phyloP scores from a whole-genome alignment of 1,139 yeast species.

The Candida pseudoviswanathii region DNA sequence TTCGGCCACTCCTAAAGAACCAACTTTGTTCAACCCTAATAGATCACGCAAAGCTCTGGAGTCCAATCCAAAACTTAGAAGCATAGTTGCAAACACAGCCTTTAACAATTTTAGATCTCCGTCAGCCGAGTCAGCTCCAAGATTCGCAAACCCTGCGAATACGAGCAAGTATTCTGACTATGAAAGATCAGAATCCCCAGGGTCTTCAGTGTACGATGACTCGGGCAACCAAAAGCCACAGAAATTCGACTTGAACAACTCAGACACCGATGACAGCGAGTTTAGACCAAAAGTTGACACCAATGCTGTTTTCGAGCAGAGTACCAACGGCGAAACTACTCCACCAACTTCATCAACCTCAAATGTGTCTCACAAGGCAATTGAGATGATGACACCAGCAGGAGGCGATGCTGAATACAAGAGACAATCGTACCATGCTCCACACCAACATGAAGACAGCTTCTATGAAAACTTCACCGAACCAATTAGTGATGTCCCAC shows the following conservation, averaged over 20 bases:
- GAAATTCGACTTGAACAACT: slow-evolving; percentile 7
- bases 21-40: not conserved
- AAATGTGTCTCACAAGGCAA: slow-evolving; percentile 17
- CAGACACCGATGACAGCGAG: slow-evolving; percentile 12
- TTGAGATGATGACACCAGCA: not conserved
- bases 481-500: slow-evolving; percentile 12
- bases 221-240: not conserved
- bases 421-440: not conserved
- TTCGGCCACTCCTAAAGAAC: not conserved
- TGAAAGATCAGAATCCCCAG: not conserved
- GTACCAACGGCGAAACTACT: slow-evolving; percentile 21
- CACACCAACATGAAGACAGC: not conserved
- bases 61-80: slow-evolving; percentile 9
- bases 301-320: slow-evolving; percentile 21
- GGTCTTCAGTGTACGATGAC: slow-evolving; percentile 2
- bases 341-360: slow-evolving; percentile 30
- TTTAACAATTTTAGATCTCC: slow-evolving; percentile 40
- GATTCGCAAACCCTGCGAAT: slow-evolving; percentile 8
- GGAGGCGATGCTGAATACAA: not conserved
- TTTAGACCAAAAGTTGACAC: slow-evolving; percentile 2
- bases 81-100: slow-evolving; percentile 40
- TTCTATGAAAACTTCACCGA: slow-evolving; percentile 9
- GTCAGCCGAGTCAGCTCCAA: slow-evolving; percentile 12
- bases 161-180: not conserved
- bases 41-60: slow-evolving; percentile 11